phyloP scores from a whole-genome alignment of 768 basidiomycete genomes.

The Leccinum barrowsii region DNA sequence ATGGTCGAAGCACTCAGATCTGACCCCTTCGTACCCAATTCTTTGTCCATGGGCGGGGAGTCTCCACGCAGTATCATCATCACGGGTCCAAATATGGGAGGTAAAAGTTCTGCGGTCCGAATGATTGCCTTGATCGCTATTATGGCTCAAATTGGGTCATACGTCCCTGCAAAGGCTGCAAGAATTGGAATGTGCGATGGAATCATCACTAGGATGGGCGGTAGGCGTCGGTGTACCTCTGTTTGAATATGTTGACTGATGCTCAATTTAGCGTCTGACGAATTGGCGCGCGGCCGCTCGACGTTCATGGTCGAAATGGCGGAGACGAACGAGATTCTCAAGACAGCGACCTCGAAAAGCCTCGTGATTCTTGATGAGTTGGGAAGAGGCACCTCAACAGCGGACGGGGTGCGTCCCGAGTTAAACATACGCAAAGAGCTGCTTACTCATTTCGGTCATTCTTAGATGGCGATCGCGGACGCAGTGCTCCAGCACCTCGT shows the following conservation, averaged over 20 bases:
- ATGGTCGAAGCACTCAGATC: conserved; percentile 80
- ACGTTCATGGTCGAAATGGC: conserved; percentile 98
- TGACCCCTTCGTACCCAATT: conserved; percentile 86
- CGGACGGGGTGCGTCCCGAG: conserved; percentile 64
- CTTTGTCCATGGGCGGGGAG: conserved; percentile 58
- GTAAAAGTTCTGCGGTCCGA: conserved; percentile 80
- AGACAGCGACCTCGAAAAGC: conserved; percentile 66
- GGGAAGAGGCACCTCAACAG: conserved; percentile 88
- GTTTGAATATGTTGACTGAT: conserved; percentile 1
- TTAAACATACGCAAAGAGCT: neutral
- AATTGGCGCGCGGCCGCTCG: conserved; percentile 79
- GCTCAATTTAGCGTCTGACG: conserved; percentile 67
- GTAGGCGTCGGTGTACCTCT: conserved; percentile 36
- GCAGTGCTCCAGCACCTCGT: conserved; percentile 76
- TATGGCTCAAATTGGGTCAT: conserved; percentile 87
- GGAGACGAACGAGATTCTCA: conserved; percentile 88
- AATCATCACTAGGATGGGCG: conserved; percentile 87
- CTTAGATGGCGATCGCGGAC: conserved; percentile 81
- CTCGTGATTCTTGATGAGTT: conserved; percentile 90
- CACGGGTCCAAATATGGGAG: conserved; percentile 86
- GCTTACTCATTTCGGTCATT: neutral
- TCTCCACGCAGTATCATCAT: conserved; percentile 61
- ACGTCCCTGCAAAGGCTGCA: conserved; percentile 78
- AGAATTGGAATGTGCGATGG: conserved; percentile 79
- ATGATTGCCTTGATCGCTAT: conserved; percentile 75